Evolutionary conservation across 163 green algal genomes (phyloP), one percentile per base, ranked within the genome.

Genomic region (Scenedesmus sp.): DNA sequence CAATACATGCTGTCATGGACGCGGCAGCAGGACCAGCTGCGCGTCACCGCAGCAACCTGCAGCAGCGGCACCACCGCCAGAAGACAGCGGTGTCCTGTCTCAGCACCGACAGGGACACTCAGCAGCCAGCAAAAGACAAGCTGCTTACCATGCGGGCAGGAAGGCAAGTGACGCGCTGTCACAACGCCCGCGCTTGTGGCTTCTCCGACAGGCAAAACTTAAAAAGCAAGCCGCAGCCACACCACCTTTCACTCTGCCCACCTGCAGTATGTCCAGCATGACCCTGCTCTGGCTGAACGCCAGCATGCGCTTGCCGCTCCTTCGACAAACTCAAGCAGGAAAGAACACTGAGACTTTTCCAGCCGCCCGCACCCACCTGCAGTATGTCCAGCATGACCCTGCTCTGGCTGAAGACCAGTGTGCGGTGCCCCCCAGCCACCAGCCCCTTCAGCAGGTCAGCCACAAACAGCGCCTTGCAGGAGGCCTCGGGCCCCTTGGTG

Each of bases 211-310:
- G 26, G 26, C 26, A 26, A 26, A 26, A 26, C 26, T 26, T 26
- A 26, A 26, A 26, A 26, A 26, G 26, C 26, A 26, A 26, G 26
- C 26, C 26, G 26, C 26, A 26, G 26, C 26, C 26, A 26, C 26
- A 26, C 26, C 26, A 26, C 26, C 26, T 26, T 26, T 26, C 26
- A 26, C 26, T 26, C 26, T 26, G 26, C 26, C 3, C 82, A 96
- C 95, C 95, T 97, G 93, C 60, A 99, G 92, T 60, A 99, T 98
- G 96, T 99, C 96, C 54, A 99, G 96, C 98, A 99, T 99, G 55
- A 97, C 95, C 15, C 94, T 92, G 6, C 93, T 97, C 96, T 99
- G 97, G 81, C 94, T 98, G 95, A 99, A 99, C 18, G 99, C 92
- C 13, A 99, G 96, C 12, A 96, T 98, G 76, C 97, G 93, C 34